A percentile compares a stretch with the other conserved stretches of the same genome.
These are phyloP conservation scores for Sporothrix sp. DNA, from an alignment of 2,329 filamentous ascomycete species.

Conservation along the genomic window DNA sequence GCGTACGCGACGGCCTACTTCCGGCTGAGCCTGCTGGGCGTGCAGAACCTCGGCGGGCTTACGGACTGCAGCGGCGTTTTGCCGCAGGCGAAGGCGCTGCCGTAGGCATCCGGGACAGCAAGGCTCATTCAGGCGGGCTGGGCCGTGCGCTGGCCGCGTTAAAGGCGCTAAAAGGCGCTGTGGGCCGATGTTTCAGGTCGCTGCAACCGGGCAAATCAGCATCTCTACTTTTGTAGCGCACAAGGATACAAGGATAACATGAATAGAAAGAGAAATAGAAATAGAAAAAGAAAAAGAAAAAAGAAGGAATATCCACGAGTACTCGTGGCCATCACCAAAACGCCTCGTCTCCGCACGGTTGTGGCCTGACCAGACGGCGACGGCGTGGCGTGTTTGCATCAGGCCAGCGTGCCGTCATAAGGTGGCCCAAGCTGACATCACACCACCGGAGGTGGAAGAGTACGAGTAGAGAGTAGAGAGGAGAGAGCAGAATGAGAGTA, in stretches of 20 bases:
- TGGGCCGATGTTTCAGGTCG: neutral
- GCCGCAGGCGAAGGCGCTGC: constrained; percentile 21
- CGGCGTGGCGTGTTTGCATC: constrained; percentile 1
- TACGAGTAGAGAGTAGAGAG: too few species aligned
- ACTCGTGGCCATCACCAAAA: neutral
- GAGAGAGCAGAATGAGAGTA: neutral
- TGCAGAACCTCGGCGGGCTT: constrained; percentile 46
- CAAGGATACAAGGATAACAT: neutral
- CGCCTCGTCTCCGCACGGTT: neutral
- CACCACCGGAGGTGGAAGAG: too few species aligned
- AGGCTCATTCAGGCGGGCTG: too few species aligned
- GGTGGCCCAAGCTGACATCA: too few species aligned
- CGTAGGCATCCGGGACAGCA: too few species aligned
- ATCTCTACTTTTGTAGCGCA: neutral
- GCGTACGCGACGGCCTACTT: constrained; percentile 45
- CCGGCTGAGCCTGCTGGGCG: constrained; percentile 45
- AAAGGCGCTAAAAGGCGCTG: too few species aligned
- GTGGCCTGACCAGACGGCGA: constrained; percentile 2
- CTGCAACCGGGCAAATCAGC: neutral
- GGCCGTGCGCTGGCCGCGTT: too few species aligned
- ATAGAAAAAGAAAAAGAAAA: neutral
- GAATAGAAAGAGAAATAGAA: neutral
- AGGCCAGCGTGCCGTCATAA: constrained; percentile 7
- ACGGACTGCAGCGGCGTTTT: constrained; percentile 46
- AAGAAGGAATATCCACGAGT: neutral